These are phyloP conservation scores for Effrenium voratum DNA, from an alignment of 73 alveolate genomes.

Conservation along the genomic window DNA sequence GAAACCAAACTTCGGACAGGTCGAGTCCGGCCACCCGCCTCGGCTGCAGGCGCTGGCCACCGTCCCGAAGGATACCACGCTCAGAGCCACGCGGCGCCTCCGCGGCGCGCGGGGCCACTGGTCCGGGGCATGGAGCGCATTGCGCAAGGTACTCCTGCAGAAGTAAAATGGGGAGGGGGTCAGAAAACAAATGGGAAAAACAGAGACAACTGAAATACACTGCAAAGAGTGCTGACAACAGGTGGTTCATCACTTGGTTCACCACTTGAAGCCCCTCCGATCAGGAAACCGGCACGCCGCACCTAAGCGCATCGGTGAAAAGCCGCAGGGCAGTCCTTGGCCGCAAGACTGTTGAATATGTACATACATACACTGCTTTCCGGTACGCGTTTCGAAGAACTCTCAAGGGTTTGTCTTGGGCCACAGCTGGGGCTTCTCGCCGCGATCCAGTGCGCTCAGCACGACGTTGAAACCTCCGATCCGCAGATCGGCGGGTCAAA, in stretches of 20 bases:
- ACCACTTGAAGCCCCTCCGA: no score
- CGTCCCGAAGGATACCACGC: slow-evolving; percentile 31
- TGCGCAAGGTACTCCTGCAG: no score
- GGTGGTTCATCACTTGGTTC: no score
- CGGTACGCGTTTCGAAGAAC: no score
- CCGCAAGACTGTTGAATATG: background rate
- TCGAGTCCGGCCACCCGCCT: no score
- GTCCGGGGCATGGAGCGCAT: no score
- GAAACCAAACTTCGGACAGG: no score
- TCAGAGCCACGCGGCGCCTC: slow-evolving; percentile 41
- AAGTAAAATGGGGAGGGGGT: no score
- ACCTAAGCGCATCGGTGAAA: background rate
- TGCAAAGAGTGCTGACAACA: no score
- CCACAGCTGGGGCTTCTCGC: slow-evolving; percentile 9
- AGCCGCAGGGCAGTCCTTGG: slow-evolving; percentile 39
- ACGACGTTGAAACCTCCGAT: slow-evolving; percentile 37
- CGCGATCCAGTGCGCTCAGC: slow-evolving; percentile 67
- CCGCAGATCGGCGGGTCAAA: background rate
- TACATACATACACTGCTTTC: no score
- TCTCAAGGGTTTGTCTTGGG: background rate
- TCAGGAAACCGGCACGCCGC: background rate
- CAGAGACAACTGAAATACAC: no score
- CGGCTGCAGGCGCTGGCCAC: slow-evolving; percentile 52
- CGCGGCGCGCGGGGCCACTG: background rate
- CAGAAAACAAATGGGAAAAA: no score